phyloP scores from a whole-genome alignment of 2,329 filamentous ascomycete species.

The Diplocarpon mali region DNA sequence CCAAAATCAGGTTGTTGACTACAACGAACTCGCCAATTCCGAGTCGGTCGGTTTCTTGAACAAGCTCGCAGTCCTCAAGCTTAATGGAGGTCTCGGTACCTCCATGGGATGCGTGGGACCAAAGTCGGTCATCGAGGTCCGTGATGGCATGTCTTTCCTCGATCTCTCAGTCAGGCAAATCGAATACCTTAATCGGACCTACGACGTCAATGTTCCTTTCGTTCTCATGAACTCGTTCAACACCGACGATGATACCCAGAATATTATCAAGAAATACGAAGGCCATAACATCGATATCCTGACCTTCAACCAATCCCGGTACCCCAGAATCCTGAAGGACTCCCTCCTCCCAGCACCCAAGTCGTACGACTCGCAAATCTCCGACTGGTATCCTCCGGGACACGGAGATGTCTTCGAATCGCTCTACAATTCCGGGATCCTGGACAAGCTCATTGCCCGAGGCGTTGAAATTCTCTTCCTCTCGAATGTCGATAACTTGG shows the following conservation, averaged over 20 bases:
- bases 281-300: conserved; percentile 99
- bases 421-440: conserved; percentile 95
- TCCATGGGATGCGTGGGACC: conserved; percentile 99
- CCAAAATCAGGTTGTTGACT: conserved; percentile 87
- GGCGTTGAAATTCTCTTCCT: conserved; percentile 98
- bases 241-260: conserved; percentile 93
- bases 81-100: conserved; percentile 97
- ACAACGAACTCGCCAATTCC: conserved; percentile 78
- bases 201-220: conserved; percentile 94
- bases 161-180: conserved; percentile 98
- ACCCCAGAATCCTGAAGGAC: conserved; percentile 97
- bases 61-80: conserved; percentile 97
- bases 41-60: conserved; percentile 90
- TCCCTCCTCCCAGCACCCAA: conserved; percentile 94
- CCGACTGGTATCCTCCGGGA: conserved; percentile 97
- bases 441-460: conserved; percentile 89
- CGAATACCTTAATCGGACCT: conserved; percentile 97
- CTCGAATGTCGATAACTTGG: conserved; percentile 97
- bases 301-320: conserved; percentile 99
- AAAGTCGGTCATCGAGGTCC: conserved; percentile 98
- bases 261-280: conserved; percentile 99
- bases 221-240: conserved; percentile 99
- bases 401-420: conserved; percentile 99
- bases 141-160: conserved; percentile 99
- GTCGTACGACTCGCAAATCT: conserved; percentile 73